Evolutionary conservation across 2,329 filamentous ascomycete genomes (phyloP).

Genomic region (Xylaria sp.): DNA sequence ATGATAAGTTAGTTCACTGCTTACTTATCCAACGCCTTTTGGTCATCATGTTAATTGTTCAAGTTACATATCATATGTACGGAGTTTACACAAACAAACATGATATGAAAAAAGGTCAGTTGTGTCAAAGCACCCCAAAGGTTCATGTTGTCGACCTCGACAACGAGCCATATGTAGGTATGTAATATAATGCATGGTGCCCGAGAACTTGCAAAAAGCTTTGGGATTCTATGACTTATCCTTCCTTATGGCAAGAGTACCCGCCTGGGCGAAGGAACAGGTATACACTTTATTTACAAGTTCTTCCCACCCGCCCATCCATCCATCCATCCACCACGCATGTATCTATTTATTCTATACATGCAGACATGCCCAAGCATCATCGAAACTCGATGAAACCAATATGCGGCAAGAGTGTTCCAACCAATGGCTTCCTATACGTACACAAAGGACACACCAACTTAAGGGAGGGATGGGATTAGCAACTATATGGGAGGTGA

Average conservation of each 20-base stretch:
- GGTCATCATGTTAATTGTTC: too few relatives aligned
- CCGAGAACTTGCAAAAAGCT: neutral
- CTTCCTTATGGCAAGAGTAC: neutral
- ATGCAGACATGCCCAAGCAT: neutral
- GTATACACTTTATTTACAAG: conserved; percentile 11
- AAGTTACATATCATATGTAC: neutral
- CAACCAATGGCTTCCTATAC: too few relatives aligned
- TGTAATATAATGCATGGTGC: neutral
- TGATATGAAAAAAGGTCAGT: neutral
- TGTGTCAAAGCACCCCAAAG: neutral
- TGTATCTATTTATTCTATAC: neutral
- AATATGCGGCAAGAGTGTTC: neutral
- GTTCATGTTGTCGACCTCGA: neutral
- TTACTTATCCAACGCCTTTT: too few relatives aligned
- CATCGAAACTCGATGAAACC: neutral
- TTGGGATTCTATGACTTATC: conserved; percentile 14
- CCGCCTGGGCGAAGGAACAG: neutral
- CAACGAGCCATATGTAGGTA: neutral
- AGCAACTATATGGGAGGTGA: too few relatives aligned
- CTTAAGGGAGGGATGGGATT: too few relatives aligned
- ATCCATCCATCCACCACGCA: neutral
- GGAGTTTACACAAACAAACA: neutral
- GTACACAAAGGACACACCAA: too few relatives aligned
- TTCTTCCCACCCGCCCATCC: neutral
- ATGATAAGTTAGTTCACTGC: too few relatives aligned